Conservation (phyloP, 2,329 filamentous ascomycete genomes). For the Beauveria sp. region DNA sequence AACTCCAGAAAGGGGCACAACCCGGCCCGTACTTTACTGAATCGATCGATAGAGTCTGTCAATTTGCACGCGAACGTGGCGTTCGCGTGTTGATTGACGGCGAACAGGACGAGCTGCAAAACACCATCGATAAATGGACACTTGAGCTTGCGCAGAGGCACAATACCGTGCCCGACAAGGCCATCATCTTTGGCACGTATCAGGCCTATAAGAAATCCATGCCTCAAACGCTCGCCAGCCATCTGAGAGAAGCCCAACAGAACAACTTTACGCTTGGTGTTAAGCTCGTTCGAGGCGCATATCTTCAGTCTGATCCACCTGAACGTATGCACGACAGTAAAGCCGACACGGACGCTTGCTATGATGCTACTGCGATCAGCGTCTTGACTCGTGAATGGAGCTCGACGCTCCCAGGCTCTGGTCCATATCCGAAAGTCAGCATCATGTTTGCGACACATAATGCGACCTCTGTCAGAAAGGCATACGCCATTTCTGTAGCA, state of each 20-base stretch:
- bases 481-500: slow-evolving; percentile 41
- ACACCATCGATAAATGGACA: slow-evolving; percentile 4
- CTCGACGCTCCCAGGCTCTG: slow-evolving; percentile 25
- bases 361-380: slow-evolving; percentile 62
- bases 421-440: slow-evolving; percentile 47
- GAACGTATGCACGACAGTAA: slow-evolving; percentile 66
- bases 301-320: slow-evolving; percentile 63
- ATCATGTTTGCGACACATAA: slow-evolving; percentile 82
- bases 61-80: background rate
- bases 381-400: slow-evolving; percentile 51
- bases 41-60: background rate
- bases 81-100: slow-evolving; percentile 7
- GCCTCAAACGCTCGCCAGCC: slow-evolving; percentile 46
- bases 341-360: slow-evolving; percentile 60
- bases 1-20: background rate
- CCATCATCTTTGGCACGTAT: slow-evolving; percentile 74
- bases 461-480: slow-evolving; percentile 56
- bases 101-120: slow-evolving; percentile 1
- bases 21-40: background rate
- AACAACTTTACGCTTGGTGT: slow-evolving; percentile 61
- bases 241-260: slow-evolving; percentile 50
- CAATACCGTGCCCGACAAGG: slow-evolving; percentile 44
- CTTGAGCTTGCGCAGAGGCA: background rate
- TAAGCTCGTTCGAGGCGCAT: slow-evolving; percentile 70
- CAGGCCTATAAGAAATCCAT: slow-evolving; percentile 66